Conservation (phyloP, 2,329 filamentous ascomycete species). For the Mycosphaerelloides madeirae region DNA sequence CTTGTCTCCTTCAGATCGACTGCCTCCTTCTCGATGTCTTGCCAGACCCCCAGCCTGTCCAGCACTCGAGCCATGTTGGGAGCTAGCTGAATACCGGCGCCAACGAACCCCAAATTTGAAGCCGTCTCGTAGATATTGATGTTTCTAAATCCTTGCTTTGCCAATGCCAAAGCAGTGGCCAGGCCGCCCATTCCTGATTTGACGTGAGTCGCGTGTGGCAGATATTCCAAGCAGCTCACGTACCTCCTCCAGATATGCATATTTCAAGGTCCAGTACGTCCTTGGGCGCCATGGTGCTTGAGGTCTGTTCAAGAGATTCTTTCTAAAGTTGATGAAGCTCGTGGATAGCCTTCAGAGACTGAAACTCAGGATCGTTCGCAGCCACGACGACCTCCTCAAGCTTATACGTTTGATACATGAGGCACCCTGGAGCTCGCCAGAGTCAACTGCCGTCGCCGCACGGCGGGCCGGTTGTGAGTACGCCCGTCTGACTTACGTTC, state of each 20-base stretch:
- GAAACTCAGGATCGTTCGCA: no score
- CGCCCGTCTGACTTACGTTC: no score
- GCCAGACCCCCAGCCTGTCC: constrained; percentile 68
- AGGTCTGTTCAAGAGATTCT: no score
- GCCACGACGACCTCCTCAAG: no score
- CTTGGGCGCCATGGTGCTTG: constrained; percentile 25
- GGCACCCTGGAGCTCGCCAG: no score
- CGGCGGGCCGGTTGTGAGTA: no score
- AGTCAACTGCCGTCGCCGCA: no score
- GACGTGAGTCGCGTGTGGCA: background rate
- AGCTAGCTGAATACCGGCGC: constrained; percentile 78
- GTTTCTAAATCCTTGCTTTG: constrained; percentile 68
- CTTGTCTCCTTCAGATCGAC: constrained; percentile 67
- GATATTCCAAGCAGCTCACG: background rate
- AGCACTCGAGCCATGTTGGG: constrained; percentile 78
- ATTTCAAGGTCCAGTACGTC: constrained; percentile 33
- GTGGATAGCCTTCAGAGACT: no score
- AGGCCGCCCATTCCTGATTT: constrained; percentile 66
- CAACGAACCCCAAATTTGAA: constrained; percentile 71
- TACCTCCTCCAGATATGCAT: constrained; percentile 33
- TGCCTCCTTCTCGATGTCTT: constrained; percentile 63
- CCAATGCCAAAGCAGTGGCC: constrained; percentile 65
- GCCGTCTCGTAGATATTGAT: constrained; percentile 72
- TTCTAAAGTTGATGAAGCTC: no score
- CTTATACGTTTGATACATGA: no score